Evolutionary conservation across 2,329 filamentous ascomycete species (phyloP).

Genomic region (Hypoxylon sp.): DNA sequence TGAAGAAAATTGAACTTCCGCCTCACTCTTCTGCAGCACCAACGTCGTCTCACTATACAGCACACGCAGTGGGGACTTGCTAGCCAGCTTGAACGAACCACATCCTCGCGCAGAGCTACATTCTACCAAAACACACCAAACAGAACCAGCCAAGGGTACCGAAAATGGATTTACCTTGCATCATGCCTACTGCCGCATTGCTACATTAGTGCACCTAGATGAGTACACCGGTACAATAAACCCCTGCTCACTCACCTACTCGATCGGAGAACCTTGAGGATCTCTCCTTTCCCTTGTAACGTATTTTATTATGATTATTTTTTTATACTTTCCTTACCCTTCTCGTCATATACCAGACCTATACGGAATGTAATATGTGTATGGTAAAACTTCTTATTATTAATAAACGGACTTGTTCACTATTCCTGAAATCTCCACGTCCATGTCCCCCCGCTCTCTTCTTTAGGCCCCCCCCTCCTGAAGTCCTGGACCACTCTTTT

Average conservation of each 20-base stretch:
- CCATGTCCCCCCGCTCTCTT: conserved; percentile 28
- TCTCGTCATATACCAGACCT: conserved; percentile 24
- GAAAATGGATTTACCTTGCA: conserved; percentile 43
- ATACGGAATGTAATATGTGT: conserved; percentile 34
- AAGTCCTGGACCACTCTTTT: conserved; percentile 35
- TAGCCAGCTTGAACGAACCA: conserved; percentile 18
- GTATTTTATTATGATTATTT: conserved; percentile 17
- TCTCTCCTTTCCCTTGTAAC: conserved; percentile 40
- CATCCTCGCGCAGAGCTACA: conserved; percentile 35
- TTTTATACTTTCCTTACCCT: conserved; percentile 27
- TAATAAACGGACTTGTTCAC: conserved; percentile 13
- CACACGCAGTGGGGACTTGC: conserved; percentile 13
- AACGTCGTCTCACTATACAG: conserved; percentile 30
- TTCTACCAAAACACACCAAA: conserved; percentile 23
- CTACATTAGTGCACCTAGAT: conserved; percentile 17
- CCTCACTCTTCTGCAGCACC: conserved; percentile 25
- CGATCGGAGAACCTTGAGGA: conserved; percentile 45
- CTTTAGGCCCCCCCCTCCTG: conserved; percentile 26
- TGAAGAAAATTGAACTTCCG: conserved; percentile 14
- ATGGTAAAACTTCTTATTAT: conserved; percentile 17
- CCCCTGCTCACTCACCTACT: conserved; percentile 31
- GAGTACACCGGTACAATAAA: conserved; percentile 2
- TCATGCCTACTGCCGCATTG: conserved; percentile 31
- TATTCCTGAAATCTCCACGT: conserved; percentile 32
- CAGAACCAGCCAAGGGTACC: conserved; percentile 28